Evolutionary conservation across 2,329 filamentous ascomycete species (phyloP), one percentile per base, ranked within the genome.

Genomic region (Phialocephala sp.): DNA sequence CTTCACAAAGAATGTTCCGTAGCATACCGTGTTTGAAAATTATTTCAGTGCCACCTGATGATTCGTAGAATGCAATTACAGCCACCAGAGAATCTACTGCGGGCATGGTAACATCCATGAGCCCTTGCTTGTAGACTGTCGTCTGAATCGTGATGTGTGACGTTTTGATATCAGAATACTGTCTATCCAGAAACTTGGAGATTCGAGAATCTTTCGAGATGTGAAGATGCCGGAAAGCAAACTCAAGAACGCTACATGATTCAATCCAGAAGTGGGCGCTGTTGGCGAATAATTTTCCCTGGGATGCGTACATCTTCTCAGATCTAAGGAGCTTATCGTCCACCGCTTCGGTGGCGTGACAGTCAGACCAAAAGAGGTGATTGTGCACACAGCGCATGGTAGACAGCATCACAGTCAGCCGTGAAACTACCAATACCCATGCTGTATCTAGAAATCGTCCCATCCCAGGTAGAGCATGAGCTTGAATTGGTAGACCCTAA

Each of bases 1-100:
- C 15, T 41, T 41, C 15, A 41, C 9, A 41, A 14, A 14, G 11
- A 12, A 12, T 12, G 37, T 12, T 41, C 11, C 12, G 15, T 41
- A 50, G n/a, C 45, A 24, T 22, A 54, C 50, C 50, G 32, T 54
- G 8, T 1, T 54, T 54, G 50, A 54, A 27, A 18, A 54, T 54
- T 9, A 24, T 11, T 11, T 14, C 4, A 15, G 50, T 32, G 9
- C 50, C 50, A 54, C 24, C 24, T 12, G 24, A 54, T 18, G 6
- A 14, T 35, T 54, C 50, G 12, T 54, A 54, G 9, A 18, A 5
- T 32, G 12, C 27, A 27, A 54, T 52, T 18, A 22, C 50, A 18
- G 24, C 11, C 18, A 32, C 32, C 24, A 54, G 14, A 18, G 24
- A 54, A 18, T 54, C 14, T 3, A 54, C 50, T 18, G 50, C 15